phyloP scores from a whole-genome alignment of 257 asterid genomes.

The Plantago major region DNA sequence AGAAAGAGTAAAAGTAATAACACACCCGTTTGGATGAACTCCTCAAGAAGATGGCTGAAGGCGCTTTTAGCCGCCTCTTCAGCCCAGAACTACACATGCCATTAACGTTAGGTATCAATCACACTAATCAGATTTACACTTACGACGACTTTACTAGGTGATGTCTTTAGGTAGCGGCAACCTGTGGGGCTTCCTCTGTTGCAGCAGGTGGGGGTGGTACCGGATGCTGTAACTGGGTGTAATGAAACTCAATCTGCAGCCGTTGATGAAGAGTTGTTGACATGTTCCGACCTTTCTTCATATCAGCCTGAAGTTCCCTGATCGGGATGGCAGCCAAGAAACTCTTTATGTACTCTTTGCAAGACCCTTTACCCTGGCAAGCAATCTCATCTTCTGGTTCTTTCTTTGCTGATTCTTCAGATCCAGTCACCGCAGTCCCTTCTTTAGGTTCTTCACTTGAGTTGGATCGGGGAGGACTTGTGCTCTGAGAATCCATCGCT shows the following conservation, averaged over 20 bases:
- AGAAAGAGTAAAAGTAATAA: constrained; percentile 9
- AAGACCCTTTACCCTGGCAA: constrained; percentile 71
- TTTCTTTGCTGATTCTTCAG: constrained; percentile 37
- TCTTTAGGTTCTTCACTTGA: constrained; percentile 18
- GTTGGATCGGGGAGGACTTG: constrained; percentile 21
- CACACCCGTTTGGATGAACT: neutral
- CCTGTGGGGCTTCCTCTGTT: constrained; percentile 12
- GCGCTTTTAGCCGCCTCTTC: constrained; percentile 17
- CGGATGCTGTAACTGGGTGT: constrained; percentile 29
- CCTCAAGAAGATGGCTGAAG: neutral
- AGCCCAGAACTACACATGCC: constrained; percentile 19
- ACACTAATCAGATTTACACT: constrained; percentile 32
- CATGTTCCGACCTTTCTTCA: constrained; percentile 64
- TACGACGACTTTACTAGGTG: constrained; percentile 18
- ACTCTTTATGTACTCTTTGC: constrained; percentile 84
- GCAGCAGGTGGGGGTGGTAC: neutral
- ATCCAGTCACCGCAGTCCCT: constrained; percentile 16
- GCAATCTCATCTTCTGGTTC: constrained; percentile 45
- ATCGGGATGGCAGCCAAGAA: constrained; percentile 95
- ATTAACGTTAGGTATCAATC: constrained; percentile 29
- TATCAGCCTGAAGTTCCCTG: constrained; percentile 78
- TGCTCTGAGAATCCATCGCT: constrained; percentile 24
- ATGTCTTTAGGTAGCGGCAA: constrained; percentile 1
- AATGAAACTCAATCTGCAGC: constrained; percentile 90
- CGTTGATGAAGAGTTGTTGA: constrained; percentile 81